phyloP scores from a whole-genome alignment of 2,329 filamentous ascomycete genomes.

The Diatrype stigma region DNA sequence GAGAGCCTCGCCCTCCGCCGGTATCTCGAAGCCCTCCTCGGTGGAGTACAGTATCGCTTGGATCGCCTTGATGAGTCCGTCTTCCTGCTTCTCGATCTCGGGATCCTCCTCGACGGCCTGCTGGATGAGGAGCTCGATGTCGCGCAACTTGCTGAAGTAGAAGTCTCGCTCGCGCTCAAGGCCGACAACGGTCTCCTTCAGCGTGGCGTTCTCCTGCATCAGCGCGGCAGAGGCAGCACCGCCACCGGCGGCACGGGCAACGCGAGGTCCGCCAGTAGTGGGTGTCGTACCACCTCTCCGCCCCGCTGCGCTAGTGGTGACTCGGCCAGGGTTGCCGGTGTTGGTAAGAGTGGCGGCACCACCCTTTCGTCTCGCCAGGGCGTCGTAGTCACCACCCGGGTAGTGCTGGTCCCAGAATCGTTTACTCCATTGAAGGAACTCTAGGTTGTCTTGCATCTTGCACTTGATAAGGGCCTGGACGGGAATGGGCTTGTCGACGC shows the following conservation, averaged over 20 bases:
- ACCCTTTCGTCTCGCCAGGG: constrained; percentile 77
- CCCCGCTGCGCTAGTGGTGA: constrained; percentile 47
- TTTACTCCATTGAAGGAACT: constrained; percentile 97
- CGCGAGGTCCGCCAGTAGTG: constrained; percentile 47
- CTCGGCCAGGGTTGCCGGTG: constrained; percentile 44
- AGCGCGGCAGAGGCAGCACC: constrained; percentile 67
- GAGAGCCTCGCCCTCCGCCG: constrained; percentile 66
- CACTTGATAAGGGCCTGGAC: constrained; percentile 90
- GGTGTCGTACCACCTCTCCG: constrained; percentile 58
- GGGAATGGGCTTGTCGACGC: constrained; percentile 83
- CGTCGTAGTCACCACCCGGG: constrained; percentile 95
- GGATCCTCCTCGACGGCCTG: constrained; percentile 89
- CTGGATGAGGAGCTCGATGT: constrained; percentile 94
- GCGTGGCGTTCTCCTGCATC: constrained; percentile 76
- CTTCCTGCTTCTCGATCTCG: constrained; percentile 89
- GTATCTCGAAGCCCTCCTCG: constrained; percentile 89
- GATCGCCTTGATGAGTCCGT: constrained; percentile 89
- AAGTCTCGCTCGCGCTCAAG: constrained; percentile 96
- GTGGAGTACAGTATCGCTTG: constrained; percentile 97
- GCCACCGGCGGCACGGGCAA: constrained; percentile 31
- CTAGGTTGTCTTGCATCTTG: constrained; percentile 99
- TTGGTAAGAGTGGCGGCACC: constrained; percentile 54
- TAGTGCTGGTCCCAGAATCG: constrained; percentile 97
- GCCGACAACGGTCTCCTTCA: constrained; percentile 94
- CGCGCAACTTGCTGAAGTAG: constrained; percentile 97